Base-by-base conservation (phyloP, 2,329 filamentous ascomycete species). In the Clonostachys solani region DNA sequence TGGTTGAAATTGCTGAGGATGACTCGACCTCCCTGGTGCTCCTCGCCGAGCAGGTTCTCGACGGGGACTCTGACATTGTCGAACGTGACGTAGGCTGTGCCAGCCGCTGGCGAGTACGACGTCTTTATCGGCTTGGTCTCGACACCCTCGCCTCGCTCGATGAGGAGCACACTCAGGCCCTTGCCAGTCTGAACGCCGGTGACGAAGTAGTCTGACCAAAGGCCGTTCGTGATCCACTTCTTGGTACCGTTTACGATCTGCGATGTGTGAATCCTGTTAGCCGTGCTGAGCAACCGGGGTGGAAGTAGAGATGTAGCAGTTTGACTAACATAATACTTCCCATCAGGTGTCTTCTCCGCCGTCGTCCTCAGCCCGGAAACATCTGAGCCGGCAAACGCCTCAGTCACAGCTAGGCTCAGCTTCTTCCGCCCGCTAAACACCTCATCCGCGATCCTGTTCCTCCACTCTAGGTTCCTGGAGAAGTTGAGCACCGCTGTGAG, bases 1-100 rank as follows among this genome's bases (percentile, higher is more conserved):
- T 94, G 88, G 74, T 94, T 94, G 72, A 95, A 95, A 71, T 95
- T 95, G 68, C 80, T 83, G 61, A 94, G 72, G 60, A 95, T 89
- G 33, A 94, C 87, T 51, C 85, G 79, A 60, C 95, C 92, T 7
- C 90, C 90, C 71, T 92, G 88, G 73, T 94, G 82, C 68, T 95
- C 89, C 61, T 88, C 73, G 51, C 90, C 90, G 6, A 95, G 72
- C 15, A 95, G 72, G 65, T 94, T 84, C 61, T 83, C 79, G 0
- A 82, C 85, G 0, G 90, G 89, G 1, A 95, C 89, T 71, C 90
- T 91, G 65, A 92, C 89, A 55, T 94, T 87, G 67, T 92, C 87
- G 64, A 89, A 92, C 44, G 89, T 88, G 58, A 95, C 80, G 63
- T 81, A 92, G 4, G 87, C 80, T 0, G 89, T 94, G 17, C 83